These are phyloP conservation scores for Lachnellula willkommii DNA, from an alignment of 2,329 filamentous ascomycete genomes.

Conservation along the genomic window DNA sequence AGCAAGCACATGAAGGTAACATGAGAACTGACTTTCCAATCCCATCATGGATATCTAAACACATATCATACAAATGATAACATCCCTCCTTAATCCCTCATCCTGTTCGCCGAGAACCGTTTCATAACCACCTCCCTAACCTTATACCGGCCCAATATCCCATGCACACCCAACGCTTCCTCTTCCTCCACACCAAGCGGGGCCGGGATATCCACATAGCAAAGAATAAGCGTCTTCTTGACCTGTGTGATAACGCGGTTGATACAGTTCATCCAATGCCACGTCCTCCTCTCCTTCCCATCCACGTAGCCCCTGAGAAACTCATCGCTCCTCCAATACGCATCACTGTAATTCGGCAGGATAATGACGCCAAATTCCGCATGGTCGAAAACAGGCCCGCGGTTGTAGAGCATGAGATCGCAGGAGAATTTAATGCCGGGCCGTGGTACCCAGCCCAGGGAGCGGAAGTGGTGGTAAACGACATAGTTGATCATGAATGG, in stretches of 20 bases:
- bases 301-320: constrained; percentile 47
- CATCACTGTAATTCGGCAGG: constrained; percentile 71
- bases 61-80: too few relatives aligned
- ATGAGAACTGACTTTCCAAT: too few relatives aligned
- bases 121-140: constrained; percentile 76
- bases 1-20: too few relatives aligned
- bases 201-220: constrained; percentile 85
- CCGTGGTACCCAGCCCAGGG: constrained; percentile 88
- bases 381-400: constrained; percentile 89
- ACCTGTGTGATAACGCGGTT: constrained; percentile 88
- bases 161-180: constrained; percentile 51
- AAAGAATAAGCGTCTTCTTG: constrained; percentile 80
- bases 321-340: constrained; percentile 58
- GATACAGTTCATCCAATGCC: constrained; percentile 83
- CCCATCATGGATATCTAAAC: too few relatives aligned
- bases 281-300: constrained; percentile 48
- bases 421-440: constrained; percentile 91
- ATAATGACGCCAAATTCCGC: constrained; percentile 88
- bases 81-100: background rate
- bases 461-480: constrained; percentile 94
- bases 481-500: constrained; percentile 81
- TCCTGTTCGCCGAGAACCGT: constrained; percentile 77
- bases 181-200: constrained; percentile 47
- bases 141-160: constrained; percentile 62
- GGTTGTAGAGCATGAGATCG: constrained; percentile 90